Base-by-base conservation (phyloP, 2,329 filamentous ascomycete species). In the Amauroascus niger region DNA sequence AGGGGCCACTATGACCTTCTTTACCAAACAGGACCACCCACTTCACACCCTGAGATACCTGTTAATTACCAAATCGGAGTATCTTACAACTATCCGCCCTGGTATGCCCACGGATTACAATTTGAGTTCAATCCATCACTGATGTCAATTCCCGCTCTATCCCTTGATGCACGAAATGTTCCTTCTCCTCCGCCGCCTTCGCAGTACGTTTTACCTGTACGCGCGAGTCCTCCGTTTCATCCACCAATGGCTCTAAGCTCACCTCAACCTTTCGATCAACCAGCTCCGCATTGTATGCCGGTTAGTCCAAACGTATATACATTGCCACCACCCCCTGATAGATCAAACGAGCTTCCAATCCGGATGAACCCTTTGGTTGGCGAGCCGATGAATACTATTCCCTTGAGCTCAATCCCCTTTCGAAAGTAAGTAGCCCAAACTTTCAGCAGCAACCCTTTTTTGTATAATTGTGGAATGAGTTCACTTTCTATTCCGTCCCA, bases 1-100 rank as follows among this genome's bases (percentile, higher is more conserved):
- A 59, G 80, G 40, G 88, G 88, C 56, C 93, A 97, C 70, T 98
- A 97, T 69, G 93, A 97, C 69, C 83, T 98, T 57, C 78, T 97
- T 32, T 98, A 98, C 74, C 83, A 81, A 65, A 74, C 77, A 26
- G 78, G 79, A 59, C 62, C 63, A 6, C 1, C 30, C 28, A 39
- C 16, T 20, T 51, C 49, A n/a, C 18, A 49, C 28, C 26, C 49
- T 11, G 47, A 41, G 4, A 39, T 71, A 28, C 60, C 71, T 45
- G 69, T 72, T 52, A 71, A 71, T 56, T 67, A 65, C 55, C 70
- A 72, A 57, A 70, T 70, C 56, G 67, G 62, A 52, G 66, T 71
- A 64, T 66, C 68, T 41, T 66, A 68, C 54, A 65, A 67, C 56
- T 71, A 67, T 57, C 52, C 61, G 24, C 60, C 65, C 20, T 72